These are phyloP conservation scores for Verticillium tricorpus DNA, from an alignment of 2,329 filamentous ascomycete species.

Conservation along the genomic window DNA sequence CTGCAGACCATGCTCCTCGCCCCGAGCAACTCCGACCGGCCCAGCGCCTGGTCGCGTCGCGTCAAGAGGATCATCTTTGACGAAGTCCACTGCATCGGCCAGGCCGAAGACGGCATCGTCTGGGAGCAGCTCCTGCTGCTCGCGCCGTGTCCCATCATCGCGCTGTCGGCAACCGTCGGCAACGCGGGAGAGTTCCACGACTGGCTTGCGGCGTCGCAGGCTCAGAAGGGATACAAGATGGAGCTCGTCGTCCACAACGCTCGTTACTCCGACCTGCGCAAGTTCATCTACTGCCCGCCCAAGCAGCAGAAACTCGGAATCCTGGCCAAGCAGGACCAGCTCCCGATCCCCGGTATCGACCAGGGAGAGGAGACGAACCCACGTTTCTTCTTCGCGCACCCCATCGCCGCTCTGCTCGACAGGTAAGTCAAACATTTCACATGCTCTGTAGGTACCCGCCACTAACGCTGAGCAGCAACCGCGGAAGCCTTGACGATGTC, in stretches of 20 bases:
- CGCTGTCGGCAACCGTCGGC: constrained; percentile 74
- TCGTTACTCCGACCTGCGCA: constrained; percentile 74
- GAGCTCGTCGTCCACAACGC: constrained; percentile 64
- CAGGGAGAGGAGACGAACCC: constrained; percentile 33
- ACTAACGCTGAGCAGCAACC: constrained; percentile 28
- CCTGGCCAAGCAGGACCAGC: constrained; percentile 22
- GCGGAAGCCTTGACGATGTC: constrained; percentile 64
- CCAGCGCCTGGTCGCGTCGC: constrained; percentile 55
- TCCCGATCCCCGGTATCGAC: constrained; percentile 43
- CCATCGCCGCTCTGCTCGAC: constrained; percentile 58
- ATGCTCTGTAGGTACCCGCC: neutral
- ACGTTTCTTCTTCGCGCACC: constrained; percentile 60
- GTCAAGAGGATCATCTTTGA: constrained; percentile 78
- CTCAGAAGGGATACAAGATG: constrained; percentile 56
- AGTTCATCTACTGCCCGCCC: constrained; percentile 59
- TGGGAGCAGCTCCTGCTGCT: constrained; percentile 76
- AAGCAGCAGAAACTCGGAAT: neutral
- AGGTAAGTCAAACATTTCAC: constrained; percentile 25
- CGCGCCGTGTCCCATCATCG: constrained; percentile 72
- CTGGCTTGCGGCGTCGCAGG: constrained; percentile 64
- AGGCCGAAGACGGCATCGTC: constrained; percentile 45
- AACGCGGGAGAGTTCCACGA: constrained; percentile 66
- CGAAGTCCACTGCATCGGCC: constrained; percentile 76
- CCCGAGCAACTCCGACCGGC: constrained; percentile 55
- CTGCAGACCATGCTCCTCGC: constrained; percentile 72